phyloP scores from a whole-genome alignment of 345 rosid species.

The Brassica rapa region DNA sequence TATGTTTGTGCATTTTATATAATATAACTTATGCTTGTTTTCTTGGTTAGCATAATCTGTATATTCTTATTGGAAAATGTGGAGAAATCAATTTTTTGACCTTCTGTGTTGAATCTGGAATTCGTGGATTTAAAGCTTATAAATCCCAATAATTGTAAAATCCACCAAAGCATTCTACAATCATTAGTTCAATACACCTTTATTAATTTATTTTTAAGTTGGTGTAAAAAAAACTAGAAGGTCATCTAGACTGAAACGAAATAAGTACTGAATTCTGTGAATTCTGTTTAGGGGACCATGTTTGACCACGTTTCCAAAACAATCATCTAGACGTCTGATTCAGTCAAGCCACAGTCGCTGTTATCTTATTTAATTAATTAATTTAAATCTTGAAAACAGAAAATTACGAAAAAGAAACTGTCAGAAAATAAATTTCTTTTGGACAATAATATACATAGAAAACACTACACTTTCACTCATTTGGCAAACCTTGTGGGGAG shows the following conservation, averaged over 20 bases:
- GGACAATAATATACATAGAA: slow-evolving; percentile 20
- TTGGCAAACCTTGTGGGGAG: slow-evolving; percentile 23
- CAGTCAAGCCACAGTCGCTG: slow-evolving; percentile 5
- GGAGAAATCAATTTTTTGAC: not conserved
- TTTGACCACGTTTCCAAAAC: slow-evolving; percentile 29
- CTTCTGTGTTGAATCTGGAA: not conserved
- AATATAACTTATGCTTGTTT: too few relatives aligned
- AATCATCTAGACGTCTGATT: not conserved
- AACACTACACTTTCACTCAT: slow-evolving; percentile 38
- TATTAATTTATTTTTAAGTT: too few relatives aligned
- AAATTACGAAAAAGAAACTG: not conserved
- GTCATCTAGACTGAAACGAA: too few relatives aligned
- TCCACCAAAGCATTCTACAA: not conserved
- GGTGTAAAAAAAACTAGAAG: too few relatives aligned
- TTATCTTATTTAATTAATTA: not conserved
- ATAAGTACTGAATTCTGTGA: too few relatives aligned
- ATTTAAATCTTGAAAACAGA: not conserved
- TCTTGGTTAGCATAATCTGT: not conserved
- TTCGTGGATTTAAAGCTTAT: not conserved
- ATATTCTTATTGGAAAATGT: too few relatives aligned
- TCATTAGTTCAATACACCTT: not conserved
- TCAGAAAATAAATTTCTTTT: not conserved
- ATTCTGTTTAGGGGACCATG: not conserved
- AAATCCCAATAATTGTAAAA: not conserved
- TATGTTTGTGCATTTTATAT: too few relatives aligned